Evolutionary conservation across 306 rosid species (phyloP), one percentile per base, ranked within the genome.

Genomic region (Prosopis cineraria): DNA sequence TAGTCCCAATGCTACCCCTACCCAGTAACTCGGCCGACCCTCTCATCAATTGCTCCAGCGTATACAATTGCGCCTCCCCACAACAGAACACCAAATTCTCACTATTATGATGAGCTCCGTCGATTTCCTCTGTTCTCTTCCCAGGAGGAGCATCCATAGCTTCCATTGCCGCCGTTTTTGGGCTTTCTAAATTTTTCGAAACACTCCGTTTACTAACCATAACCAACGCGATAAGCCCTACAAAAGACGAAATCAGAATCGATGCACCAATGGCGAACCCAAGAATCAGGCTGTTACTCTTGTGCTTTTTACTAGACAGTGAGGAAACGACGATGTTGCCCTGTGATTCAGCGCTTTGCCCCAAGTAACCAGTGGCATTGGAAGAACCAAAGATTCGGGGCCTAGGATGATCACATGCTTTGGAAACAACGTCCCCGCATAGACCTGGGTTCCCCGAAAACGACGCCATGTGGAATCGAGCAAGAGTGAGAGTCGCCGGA

Each of bases 1-100:
- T 94, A 1, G 96, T 87, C 48, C 97, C 98, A 12, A 89, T 81
- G 7, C 84, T 85, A 20, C 98, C 98, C 48, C 97, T 88, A 1
- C 97, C 98, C 1, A 94, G 84, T 34, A 94, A 80, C 91, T 94
- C 98, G 24, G 98, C 98, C 52, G 98, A 92, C 7, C 92, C 98
- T 36, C 88, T 80, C 98, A 94, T 94, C 45, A 94, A 77, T 87
- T 88, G 91, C 70, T 94, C 97, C 87, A 92, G 72, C 56, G 85
- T 88, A 68, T 90, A 94, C 16, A 80, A 39, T 68, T 80, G 88
- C 11, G 76, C 81, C 86, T 94, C 95, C 39, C 97, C 95, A 6
- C 81, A 78, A 66, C 91, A 85, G 84, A 94, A 92, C 81, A 90
- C 83, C 73, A 94, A 76, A 70, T 77, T 83, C 58, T 94, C 94